Base-by-base conservation (phyloP, 495 filamentous ascomycete species). In the Cercophora newfieldiana region DNA sequence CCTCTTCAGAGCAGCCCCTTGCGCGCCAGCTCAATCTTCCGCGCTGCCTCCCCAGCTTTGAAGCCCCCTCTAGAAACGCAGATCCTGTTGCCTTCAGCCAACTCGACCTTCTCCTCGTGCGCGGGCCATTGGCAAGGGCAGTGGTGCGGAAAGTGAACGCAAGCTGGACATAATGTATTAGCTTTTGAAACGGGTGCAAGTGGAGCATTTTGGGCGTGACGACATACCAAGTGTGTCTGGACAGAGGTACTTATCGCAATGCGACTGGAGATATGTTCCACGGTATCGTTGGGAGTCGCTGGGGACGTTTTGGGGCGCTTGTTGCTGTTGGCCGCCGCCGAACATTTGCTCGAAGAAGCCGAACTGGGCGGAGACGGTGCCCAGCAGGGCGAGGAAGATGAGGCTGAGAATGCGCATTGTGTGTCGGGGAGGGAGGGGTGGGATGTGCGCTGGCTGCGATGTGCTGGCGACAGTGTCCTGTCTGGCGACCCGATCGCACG, bases 81-180 rank as follows among this genome's bases (percentile, higher is more conserved):
- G 68, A 94, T 80, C 16, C 91, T 83, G 69, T 88, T 90, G 10
- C 93, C 93, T 14, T 94, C 90, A 18, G 87, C 90, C 33, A 95
- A 78, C 77, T 97, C 93, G 61, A 94, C 86, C 71, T 97, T 97
- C 71, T 97, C 92, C 74, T 96, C 91, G 53, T 91, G 83, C 18
- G 81, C 78, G 7, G 91, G 89, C 80, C 90, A 93, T 2, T 92
- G 82, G 77, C 93, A 97, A 7, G 93, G 93, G 75, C 93, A 97
- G 78, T 97, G 93, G 77, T 96, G 93, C 7, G 93, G 93, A 82
- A 96, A 92, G 73, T 91, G 88, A 1, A 97, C 93, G 80, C 93
- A 97, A 6, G 92, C 89, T 82, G 48, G 59, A 44, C 3, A 18
- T 16, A 7, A 10, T 22, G n/a, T 14, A 10, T 55, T n/a, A 48